Evolutionary conservation across 176 grass and related monocot species (phyloP), one percentile per base, ranked within the genome.

Genomic region (Paspalum vaginatum): DNA sequence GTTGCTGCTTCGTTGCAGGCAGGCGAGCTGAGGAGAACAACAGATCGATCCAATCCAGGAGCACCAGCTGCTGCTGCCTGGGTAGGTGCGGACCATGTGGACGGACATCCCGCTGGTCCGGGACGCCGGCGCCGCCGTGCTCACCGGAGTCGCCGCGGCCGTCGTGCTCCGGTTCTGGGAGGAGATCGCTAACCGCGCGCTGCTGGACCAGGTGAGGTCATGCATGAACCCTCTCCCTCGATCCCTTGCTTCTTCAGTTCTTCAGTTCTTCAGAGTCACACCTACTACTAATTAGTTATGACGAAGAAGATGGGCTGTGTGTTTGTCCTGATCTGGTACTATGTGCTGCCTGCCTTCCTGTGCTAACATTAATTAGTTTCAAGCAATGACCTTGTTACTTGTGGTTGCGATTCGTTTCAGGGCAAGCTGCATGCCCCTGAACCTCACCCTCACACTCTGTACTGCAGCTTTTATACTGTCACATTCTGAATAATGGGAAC

Each of bases 121-220:
- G 60, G 94, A 97, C 66, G 70, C 70, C 49, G 89, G 84, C 45
- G 85, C 89, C 17, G 72, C 91, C 38, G 68, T 77, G 78, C 60
- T 91, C 74, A 81, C 89, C 11, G 75, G 75, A n/a, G 68, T 40
- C n/a, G 70, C 66, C 16, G 79, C 92, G 22, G 58, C 92, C 13
- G 87, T 73, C 18, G 80, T 91, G 41, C 95, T 98, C 20, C 63
- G 87, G 25, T 85, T 94, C 63, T 94, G 89, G 87, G 92, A 94
- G 86, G 85, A 68, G 83, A 58, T 98, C 83, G 92, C 87, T 69
- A 94, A 89, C 64, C 86, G 91, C 83, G 65, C 61, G 26, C 78
- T 95, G 49, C 90, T 98, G 76, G 92, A 95, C 17, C 85, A 94
- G 90, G n/a, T n/a, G n/a, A n/a, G n/a, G 91, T 94, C 69, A 51